Conservation (phyloP, 176 grass and related monocot genomes). For the Microstegium vimineum region DNA sequence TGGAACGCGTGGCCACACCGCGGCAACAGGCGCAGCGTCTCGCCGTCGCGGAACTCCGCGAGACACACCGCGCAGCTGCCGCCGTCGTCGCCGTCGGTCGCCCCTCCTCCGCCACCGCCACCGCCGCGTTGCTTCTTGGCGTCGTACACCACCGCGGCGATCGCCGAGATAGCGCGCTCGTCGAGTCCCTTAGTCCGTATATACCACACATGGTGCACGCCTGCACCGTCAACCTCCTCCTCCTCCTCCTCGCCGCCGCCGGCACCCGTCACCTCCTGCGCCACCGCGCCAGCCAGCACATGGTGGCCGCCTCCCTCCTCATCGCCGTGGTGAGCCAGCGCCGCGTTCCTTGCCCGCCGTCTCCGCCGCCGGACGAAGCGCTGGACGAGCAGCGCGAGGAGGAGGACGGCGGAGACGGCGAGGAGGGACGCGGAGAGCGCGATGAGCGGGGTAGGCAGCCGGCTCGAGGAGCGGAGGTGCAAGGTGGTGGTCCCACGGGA, state of each 20-base stretch:
- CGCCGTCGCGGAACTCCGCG: slow-evolving; percentile 70
- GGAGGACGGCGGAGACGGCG: slow-evolving; percentile 20
- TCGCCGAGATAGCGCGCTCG: slow-evolving; percentile 68
- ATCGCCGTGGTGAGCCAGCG: background rate
- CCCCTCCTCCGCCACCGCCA: background rate
- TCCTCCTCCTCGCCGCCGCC: no score
- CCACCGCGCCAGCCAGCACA: background rate
- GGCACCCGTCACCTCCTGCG: background rate
- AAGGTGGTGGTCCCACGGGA: slow-evolving; percentile 22
- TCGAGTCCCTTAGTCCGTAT: slow-evolving; percentile 83
- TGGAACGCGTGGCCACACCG: slow-evolving; percentile 84
- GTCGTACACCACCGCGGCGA: slow-evolving; percentile 70
- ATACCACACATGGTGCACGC: slow-evolving; percentile 73
- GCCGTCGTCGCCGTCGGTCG: background rate
- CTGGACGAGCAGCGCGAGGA: slow-evolving; percentile 35
- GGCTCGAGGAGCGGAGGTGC: slow-evolving; percentile 32
- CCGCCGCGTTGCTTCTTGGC: slow-evolving; percentile 29
- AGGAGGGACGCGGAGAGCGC: slow-evolving; percentile 45
- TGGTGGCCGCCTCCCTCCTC: background rate
- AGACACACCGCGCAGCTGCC: slow-evolving; percentile 69
- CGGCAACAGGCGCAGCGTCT: slow-evolving; percentile 77
- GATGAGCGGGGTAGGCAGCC: slow-evolving; percentile 37
- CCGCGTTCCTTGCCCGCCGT: background rate
- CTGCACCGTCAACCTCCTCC: background rate
- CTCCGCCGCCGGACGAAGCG: background rate